Evolutionary conservation across 257 asterid species (phyloP), one percentile per base, ranked within the genome.

Genomic region (Jacaranda mimosifolia): DNA sequence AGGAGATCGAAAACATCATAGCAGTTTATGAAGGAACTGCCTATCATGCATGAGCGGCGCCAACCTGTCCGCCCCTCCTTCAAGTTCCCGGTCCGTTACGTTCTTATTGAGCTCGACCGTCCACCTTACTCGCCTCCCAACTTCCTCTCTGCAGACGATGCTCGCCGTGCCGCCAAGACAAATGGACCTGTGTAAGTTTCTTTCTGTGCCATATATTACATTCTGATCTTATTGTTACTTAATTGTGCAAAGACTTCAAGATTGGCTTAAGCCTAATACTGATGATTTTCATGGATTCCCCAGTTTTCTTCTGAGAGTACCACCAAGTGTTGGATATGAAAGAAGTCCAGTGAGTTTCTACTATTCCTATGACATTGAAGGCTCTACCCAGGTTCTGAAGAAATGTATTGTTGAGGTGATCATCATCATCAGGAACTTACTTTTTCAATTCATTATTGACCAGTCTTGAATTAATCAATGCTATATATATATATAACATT

Each of bases 311-410:
- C 45, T 40, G 45, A 85, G 90, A 36, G 87, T 90, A 72, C 97
- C 93, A 15, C 89, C 93, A 15, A 91, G 95, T 64, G 84, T 91
- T 78, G 95, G 93, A 53, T 91, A 89, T 78, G 90, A 86, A 49
- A 91, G 89, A 82, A 89, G 86, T 74, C 97, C 97, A 8, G 77
- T 91, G 82, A 89, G 83, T 55, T 64, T 88, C 73, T 91, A 87
- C 79, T 91, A 89, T 64, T 91, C 93, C 87, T 84, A 89, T 70
- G 91, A 88, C 52, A 57, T n/a, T n/a, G n/a, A n/a, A n/a, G n/a
- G n/a, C n/a, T n/a, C n/a, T n/a, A n/a, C n/a, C n/a, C n/a, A n/a
- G 45, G 7, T 7, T 40, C 7, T 40, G 45, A 40, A 40, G 7
- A 40, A 40, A 40, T 7, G 45, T 7, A 40, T 40, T 7, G 45